Percentiles rank a stretch among this genome's conserved stretches.
These are phyloP conservation scores for Aspergillus unguis DNA, from an alignment of 2,329 filamentous ascomycete species.

Conservation along the genomic window DNA sequence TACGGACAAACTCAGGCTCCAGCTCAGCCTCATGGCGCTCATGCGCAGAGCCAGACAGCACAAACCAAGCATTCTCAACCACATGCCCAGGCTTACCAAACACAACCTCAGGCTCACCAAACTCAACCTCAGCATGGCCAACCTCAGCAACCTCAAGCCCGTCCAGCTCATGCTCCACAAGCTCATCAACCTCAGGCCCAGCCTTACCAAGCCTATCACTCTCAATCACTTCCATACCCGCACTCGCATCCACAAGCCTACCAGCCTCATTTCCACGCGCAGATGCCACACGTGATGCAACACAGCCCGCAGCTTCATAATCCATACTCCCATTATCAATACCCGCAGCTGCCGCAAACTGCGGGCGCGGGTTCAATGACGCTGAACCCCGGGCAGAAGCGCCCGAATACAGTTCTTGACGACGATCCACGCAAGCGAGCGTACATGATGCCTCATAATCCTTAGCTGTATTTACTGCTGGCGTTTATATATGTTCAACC, in stretches of 20 bases:
- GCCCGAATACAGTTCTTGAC: constrained; percentile 13
- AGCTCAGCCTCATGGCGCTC: neutral
- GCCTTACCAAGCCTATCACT: constrained; percentile 3
- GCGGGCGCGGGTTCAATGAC: constrained; percentile 17
- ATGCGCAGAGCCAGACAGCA: neutral
- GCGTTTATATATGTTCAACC: neutral
- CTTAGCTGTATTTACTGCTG: constrained; percentile 7
- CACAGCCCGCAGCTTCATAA: constrained; percentile 13
- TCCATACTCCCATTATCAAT: constrained; percentile 1
- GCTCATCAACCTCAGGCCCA: constrained; percentile 7
- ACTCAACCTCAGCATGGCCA: constrained; percentile 2
- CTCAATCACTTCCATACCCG: constrained; percentile 5
- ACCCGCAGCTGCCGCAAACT: constrained; percentile 12
- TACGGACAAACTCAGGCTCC: constrained; percentile 3
- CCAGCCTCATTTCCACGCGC: constrained; percentile 10
- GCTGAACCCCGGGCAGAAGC: constrained; percentile 21
- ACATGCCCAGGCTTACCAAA: constrained; percentile 2
- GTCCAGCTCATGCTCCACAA: neutral
- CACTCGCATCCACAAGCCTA: constrained; percentile 11
- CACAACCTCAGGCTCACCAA: neutral
- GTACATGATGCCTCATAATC: constrained; percentile 20
- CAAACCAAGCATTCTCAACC: neutral
- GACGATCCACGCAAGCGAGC: constrained; percentile 23
- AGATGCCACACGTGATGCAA: constrained; percentile 13
- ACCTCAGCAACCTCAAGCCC: neutral